Percentiles rank a stretch among this genome's conserved stretches.
Evolutionary conservation across 371 early-diverging fungal genomes (phyloP).

Genomic region (Cokeromyces recurvatus): DNA sequence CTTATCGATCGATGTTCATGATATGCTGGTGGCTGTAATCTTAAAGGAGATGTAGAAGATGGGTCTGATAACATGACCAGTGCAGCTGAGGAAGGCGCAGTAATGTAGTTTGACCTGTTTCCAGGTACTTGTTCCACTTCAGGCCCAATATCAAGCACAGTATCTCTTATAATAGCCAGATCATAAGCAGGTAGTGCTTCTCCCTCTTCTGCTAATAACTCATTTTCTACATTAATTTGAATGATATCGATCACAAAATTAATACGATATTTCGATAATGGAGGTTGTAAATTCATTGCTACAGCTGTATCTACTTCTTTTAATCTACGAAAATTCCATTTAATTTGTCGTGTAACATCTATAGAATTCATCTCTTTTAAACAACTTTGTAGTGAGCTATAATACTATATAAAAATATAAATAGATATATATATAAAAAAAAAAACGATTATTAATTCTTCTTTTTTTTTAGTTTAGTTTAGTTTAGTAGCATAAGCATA

Average conservation of each 20-base stretch:
- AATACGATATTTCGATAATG: constrained; percentile 17
- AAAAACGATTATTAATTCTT: too few species aligned
- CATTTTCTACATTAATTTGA: constrained; percentile 29
- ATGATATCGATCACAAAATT: constrained; percentile 25
- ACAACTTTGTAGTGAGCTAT: constrained; percentile 22
- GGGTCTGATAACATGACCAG: too few species aligned
- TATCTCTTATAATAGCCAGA: constrained; percentile 24
- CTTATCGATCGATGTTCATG: too few species aligned
- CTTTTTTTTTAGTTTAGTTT: too few species aligned
- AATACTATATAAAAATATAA: too few species aligned
- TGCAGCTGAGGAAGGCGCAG: not conserved
- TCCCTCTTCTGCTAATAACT: constrained; percentile 15
- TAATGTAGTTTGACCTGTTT: not conserved
- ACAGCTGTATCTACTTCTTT: constrained; percentile 27
- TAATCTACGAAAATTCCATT: constrained; percentile 30
- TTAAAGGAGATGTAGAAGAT: too few species aligned
- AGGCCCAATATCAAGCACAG: constrained; percentile 35
- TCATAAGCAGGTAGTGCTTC: constrained; percentile 30
- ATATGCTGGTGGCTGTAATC: too few species aligned
- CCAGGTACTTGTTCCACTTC: constrained; percentile 2
- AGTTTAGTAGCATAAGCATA: not conserved
- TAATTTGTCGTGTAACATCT: constrained; percentile 26
- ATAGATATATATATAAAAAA: too few species aligned
- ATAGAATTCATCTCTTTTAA: constrained; percentile 30
- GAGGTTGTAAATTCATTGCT: constrained; percentile 12